phyloP scores from a whole-genome alignment of 2,329 filamentous ascomycete genomes.

The Stemphylium lycopersici region DNA sequence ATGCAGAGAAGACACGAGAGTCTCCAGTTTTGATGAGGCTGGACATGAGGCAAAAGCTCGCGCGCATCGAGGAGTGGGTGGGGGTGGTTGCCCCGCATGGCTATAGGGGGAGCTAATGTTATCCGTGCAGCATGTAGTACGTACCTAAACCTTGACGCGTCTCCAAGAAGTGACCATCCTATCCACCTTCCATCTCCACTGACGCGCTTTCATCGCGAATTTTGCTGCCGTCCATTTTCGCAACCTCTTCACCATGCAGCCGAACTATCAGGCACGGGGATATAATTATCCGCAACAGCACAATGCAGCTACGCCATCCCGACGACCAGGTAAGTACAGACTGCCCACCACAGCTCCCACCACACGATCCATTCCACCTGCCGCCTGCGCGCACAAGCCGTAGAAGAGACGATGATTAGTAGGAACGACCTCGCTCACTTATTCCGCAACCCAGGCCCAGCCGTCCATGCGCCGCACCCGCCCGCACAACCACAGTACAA shows the following conservation, averaged over 20 bases:
- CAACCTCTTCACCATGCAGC: slow-evolving; percentile 48
- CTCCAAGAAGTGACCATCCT: slow-evolving; percentile 30
- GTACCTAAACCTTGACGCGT: slow-evolving; percentile 31
- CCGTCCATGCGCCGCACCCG: slow-evolving; percentile 55
- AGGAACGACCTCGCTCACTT: slow-evolving; percentile 56
- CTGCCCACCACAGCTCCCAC: slow-evolving; percentile 18
- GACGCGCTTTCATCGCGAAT: slow-evolving; percentile 34
- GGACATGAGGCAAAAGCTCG: slow-evolving; percentile 2
- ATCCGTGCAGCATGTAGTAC: slow-evolving; percentile 25
- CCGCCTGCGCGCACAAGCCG: slow-evolving; percentile 9
- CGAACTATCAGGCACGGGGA: slow-evolving; percentile 51
- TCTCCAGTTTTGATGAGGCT: slow-evolving; percentile 6
- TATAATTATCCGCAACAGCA: slow-evolving; percentile 51
- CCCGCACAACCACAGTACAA: slow-evolving; percentile 55
- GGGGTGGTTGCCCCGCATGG: slow-evolving; percentile 30
- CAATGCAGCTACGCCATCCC: slow-evolving; percentile 41
- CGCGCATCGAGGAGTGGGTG: slow-evolving; percentile 19
- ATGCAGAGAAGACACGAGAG: not conserved
- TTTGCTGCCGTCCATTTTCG: slow-evolving; percentile 31
- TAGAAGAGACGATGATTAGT: slow-evolving; percentile 50
- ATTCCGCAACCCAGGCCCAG: slow-evolving; percentile 54
- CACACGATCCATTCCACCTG: slow-evolving; percentile 20
- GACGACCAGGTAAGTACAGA: slow-evolving; percentile 51
- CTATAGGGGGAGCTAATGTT: slow-evolving; percentile 33
- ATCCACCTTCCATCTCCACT: slow-evolving; percentile 23